These are phyloP conservation scores for Pseudopithomyces maydicus DNA, from an alignment of 2,329 filamentous ascomycete genomes.

Conservation along the genomic window DNA sequence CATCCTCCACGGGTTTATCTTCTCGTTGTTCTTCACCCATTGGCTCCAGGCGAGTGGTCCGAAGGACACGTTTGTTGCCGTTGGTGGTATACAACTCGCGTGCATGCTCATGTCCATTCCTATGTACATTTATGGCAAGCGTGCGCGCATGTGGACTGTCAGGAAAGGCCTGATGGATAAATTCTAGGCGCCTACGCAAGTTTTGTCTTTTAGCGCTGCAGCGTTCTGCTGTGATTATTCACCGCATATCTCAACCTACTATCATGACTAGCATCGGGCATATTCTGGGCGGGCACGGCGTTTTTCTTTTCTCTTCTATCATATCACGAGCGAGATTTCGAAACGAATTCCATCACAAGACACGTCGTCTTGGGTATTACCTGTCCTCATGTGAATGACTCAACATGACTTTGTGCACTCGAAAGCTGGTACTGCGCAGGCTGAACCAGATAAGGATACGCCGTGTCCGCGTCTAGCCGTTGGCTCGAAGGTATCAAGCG, in stretches of 20 bases:
- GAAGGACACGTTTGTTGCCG: constrained; percentile 77
- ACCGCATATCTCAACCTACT: neutral
- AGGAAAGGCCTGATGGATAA: constrained; percentile 85
- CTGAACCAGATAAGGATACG: neutral
- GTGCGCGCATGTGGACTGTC: constrained; percentile 92
- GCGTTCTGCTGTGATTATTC: neutral
- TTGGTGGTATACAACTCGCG: constrained; percentile 84
- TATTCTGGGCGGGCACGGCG: neutral
- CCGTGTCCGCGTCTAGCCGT: constrained; percentile 1
- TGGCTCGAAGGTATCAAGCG: neutral
- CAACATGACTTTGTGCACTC: neutral
- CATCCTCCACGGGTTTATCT: constrained; percentile 86
- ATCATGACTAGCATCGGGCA: neutral
- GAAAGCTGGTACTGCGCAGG: neutral
- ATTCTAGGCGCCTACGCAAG: constrained; percentile 50
- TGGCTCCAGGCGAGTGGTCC: constrained; percentile 81
- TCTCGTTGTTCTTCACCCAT: constrained; percentile 70
- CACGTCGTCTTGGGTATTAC: neutral
- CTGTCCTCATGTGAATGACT: neutral
- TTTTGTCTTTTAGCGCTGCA: neutral
- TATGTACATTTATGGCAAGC: constrained; percentile 93
- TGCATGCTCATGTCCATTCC: constrained; percentile 78
- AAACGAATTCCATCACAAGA: neutral
- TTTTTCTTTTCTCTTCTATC: neutral
- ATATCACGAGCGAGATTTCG: neutral